A percentile compares a stretch with the other conserved stretches of the same genome.
Evolutionary conservation across 345 rosid species (phyloP).

Genomic region (Arabis hirsuta): DNA sequence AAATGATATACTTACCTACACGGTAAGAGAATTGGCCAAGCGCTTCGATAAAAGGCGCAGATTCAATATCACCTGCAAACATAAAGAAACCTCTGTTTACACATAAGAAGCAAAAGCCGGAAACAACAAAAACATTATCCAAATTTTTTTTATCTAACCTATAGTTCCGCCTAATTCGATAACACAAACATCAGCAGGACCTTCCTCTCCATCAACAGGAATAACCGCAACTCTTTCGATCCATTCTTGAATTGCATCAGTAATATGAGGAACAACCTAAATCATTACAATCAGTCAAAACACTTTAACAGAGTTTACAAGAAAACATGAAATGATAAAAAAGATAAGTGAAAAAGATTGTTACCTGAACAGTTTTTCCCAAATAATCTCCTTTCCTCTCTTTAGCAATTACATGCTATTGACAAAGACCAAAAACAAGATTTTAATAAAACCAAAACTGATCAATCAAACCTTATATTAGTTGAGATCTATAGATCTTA

Average conservation of each 20-base stretch:
- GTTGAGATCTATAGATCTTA: constrained; percentile 35
- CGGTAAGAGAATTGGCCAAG: constrained; percentile 90
- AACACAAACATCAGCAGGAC: constrained; percentile 92
- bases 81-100: constrained; percentile 24
- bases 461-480: constrained; percentile 26
- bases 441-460: constrained; percentile 17
- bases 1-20: constrained; percentile 61
- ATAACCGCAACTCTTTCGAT: constrained; percentile 75
- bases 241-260: constrained; percentile 97
- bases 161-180: constrained; percentile 98
- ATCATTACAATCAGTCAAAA: constrained; percentile 21
- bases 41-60: constrained; percentile 89
- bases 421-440: constrained; percentile 21
- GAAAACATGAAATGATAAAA: constrained; percentile 12
- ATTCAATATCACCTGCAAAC: constrained; percentile 90
- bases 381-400: constrained; percentile 96
- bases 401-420: constrained; percentile 77
- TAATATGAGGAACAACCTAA: constrained; percentile 92
- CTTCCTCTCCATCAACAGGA: constrained; percentile 84
- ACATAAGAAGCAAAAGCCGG: constrained; percentile 25
- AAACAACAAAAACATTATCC: not conserved
- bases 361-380: constrained; percentile 95
- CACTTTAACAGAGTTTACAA: not conserved
- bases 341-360: not conserved
- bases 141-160: constrained; percentile 48